phyloP scores from a whole-genome alignment of 192 early-diverging fungal species.

The Cetraspora pellucida region DNA sequence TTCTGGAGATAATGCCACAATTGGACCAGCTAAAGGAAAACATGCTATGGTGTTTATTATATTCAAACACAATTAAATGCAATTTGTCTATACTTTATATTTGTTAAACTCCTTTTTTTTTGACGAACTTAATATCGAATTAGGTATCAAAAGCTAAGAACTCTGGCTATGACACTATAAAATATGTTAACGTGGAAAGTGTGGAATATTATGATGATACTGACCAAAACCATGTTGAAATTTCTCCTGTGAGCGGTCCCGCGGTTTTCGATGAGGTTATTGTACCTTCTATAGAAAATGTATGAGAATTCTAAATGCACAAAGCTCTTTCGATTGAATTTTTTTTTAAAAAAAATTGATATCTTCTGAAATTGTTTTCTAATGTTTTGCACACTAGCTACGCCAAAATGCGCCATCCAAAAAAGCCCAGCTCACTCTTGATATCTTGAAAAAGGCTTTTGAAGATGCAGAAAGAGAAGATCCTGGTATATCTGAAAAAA shows the following conservation, averaged over 20 bases:
- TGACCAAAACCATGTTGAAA: constrained; percentile 14
- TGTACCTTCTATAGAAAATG: constrained; percentile 30
- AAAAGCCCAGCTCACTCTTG: constrained; percentile 46
- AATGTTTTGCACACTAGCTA: constrained; percentile 29
- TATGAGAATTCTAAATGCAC: not conserved
- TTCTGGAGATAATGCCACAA: constrained; percentile 7
- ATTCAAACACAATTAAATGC: not conserved
- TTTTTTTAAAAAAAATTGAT: not conserved
- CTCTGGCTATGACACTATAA: constrained; percentile 49
- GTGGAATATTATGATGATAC: constrained; percentile 37
- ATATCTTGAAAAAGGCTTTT: constrained; percentile 45
- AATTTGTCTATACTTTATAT: not conserved
- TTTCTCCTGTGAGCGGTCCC: constrained; percentile 32
- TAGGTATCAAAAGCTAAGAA: constrained; percentile 23
- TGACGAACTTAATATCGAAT: constrained; percentile 1
- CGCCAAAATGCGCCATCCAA: constrained; percentile 36
- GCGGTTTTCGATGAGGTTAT: constrained; percentile 41
- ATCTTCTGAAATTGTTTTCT: not conserved
- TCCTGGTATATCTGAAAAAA: constrained; percentile 44
- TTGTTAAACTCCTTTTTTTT: not conserved
- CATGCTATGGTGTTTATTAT: constrained; percentile 13
- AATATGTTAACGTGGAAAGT: constrained; percentile 23
- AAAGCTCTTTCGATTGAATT: not conserved
- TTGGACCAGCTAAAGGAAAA: constrained; percentile 34
- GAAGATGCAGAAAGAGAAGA: constrained; percentile 45